Evolutionary conservation across 2,329 filamentous ascomycete genomes (phyloP).

Genomic region (Akanthomyces dipterigenus): DNA sequence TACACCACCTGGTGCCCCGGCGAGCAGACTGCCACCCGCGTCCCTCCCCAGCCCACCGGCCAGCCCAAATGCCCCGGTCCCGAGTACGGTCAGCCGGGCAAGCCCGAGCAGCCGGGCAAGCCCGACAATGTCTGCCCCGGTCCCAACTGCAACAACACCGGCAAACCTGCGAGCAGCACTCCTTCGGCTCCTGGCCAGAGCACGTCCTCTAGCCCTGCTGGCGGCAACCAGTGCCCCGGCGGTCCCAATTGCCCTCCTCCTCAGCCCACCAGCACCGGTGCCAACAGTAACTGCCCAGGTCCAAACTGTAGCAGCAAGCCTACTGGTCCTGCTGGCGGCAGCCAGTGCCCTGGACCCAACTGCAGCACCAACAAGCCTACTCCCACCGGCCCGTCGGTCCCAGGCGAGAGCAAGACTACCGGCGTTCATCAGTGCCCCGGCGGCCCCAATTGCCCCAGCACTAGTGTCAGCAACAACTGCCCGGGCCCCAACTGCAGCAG

Average conservation of each 20-base stretch:
- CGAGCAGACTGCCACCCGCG: not conserved
- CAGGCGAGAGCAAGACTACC: not conserved
- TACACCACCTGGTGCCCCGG: slow-evolving; percentile 6
- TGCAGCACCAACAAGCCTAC: not conserved
- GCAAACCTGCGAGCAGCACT: not conserved
- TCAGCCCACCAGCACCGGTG: not conserved
- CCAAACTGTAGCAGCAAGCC: not conserved
- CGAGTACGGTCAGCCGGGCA: not conserved
- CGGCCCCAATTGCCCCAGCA: not conserved
- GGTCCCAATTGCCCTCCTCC: slow-evolving; percentile 2
- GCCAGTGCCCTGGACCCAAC: not conserved
- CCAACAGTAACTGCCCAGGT: not conserved
- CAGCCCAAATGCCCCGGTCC: slow-evolving; percentile 16
- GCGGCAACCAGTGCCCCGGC: not conserved
- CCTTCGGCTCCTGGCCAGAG: not conserved
- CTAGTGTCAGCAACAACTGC: not conserved
- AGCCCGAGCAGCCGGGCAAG: slow-evolving; percentile 16
- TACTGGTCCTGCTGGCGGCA: not conserved
- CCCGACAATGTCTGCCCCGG: slow-evolving; percentile 22
- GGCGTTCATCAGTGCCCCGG: not conserved
- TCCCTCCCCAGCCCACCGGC: not conserved
- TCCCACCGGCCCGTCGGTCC: not conserved
- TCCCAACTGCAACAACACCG: slow-evolving; percentile 9
- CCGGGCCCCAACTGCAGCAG: too few relatives aligned
- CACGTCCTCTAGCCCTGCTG: not conserved